These are phyloP conservation scores for Fusarium buharicum DNA, from an alignment of 2,329 filamentous ascomycete species.

Conservation along the genomic window DNA sequence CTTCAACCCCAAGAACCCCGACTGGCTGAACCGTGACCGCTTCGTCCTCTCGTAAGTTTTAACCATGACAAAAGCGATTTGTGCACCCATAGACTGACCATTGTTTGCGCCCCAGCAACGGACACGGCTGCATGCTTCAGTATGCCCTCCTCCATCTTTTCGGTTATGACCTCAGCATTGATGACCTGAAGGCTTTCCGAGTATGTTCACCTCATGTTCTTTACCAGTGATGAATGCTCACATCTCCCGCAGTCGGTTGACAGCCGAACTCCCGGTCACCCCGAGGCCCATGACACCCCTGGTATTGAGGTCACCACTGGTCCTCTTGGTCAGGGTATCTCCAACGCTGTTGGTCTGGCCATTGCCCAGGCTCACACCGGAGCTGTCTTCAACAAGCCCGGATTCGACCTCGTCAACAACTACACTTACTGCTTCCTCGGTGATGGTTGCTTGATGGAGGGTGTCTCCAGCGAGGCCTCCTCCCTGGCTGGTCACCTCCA, in stretches of 20 bases:
- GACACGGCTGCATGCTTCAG: constrained; percentile 99
- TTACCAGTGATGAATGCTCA: constrained; percentile 14
- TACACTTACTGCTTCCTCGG: constrained; percentile 97
- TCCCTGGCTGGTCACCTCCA: constrained; percentile 95
- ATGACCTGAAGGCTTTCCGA: constrained; percentile 96
- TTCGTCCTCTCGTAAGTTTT: constrained; percentile 96
- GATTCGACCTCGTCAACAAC: constrained; percentile 92
- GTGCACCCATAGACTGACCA: constrained; percentile 28
- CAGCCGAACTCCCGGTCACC: constrained; percentile 92
- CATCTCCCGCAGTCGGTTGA: constrained; percentile 57
- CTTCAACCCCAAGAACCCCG: constrained; percentile 99
- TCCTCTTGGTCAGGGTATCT: constrained; percentile 95
- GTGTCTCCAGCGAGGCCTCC: constrained; percentile 91
- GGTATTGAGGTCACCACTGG: constrained; percentile 98
- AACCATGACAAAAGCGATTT: background rate
- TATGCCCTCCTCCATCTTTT: constrained; percentile 98
- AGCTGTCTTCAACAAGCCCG: constrained; percentile 95
- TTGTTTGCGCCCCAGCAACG: constrained; percentile 72
- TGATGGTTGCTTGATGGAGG: constrained; percentile 99
- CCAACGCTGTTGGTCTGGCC: constrained; percentile 96
- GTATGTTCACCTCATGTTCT: constrained; percentile 65
- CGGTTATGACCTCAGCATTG: constrained; percentile 85
- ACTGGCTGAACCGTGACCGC: constrained; percentile 96
- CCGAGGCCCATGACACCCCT: constrained; percentile 94
- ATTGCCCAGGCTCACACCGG: constrained; percentile 94